These are phyloP conservation scores for Flaveria brownii DNA, from an alignment of 129 eudicot species.

Conservation along the genomic window DNA sequence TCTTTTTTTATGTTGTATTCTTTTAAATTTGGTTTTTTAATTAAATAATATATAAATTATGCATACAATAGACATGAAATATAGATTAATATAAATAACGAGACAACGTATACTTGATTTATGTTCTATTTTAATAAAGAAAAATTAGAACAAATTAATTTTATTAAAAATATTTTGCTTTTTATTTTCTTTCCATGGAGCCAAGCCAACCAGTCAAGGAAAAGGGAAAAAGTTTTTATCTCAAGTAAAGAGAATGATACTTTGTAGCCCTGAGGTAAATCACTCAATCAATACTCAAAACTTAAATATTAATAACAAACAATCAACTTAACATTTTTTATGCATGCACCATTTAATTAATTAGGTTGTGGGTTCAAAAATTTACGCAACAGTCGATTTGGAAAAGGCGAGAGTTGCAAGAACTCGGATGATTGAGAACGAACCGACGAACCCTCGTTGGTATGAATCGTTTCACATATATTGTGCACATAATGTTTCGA, in stretches of 20 bases:
- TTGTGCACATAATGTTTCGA: constrained; percentile 66
- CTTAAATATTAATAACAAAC: too few relatives aligned
- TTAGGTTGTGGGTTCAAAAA: constrained; percentile 54
- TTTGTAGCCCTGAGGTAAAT: constrained; percentile 63
- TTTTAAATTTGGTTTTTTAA: too few relatives aligned
- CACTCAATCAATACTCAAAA: not conserved
- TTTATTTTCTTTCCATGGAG: constrained; percentile 30
- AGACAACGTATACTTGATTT: too few relatives aligned
- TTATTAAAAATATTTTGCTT: not conserved
- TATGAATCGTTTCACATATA: constrained; percentile 63
- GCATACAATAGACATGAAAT: not conserved
- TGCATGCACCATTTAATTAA: too few relatives aligned
- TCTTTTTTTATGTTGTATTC: too few relatives aligned
- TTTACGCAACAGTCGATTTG: constrained; percentile 80
- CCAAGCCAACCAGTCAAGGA: constrained; percentile 44
- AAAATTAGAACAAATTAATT: too few relatives aligned
- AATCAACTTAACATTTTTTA: too few relatives aligned
- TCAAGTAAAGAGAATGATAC: constrained; percentile 48
- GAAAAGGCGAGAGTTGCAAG: constrained; percentile 75
- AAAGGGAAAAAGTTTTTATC: constrained; percentile 43
- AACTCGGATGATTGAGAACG: constrained; percentile 51
- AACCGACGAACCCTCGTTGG: constrained; percentile 80
- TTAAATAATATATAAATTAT: too few relatives aligned
- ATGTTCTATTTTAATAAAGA: too few relatives aligned
- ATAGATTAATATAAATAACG: not conserved